These are phyloP conservation scores for Nannizzia gypsea DNA, from an alignment of 2,329 filamentous ascomycete species.

Conservation along the genomic window DNA sequence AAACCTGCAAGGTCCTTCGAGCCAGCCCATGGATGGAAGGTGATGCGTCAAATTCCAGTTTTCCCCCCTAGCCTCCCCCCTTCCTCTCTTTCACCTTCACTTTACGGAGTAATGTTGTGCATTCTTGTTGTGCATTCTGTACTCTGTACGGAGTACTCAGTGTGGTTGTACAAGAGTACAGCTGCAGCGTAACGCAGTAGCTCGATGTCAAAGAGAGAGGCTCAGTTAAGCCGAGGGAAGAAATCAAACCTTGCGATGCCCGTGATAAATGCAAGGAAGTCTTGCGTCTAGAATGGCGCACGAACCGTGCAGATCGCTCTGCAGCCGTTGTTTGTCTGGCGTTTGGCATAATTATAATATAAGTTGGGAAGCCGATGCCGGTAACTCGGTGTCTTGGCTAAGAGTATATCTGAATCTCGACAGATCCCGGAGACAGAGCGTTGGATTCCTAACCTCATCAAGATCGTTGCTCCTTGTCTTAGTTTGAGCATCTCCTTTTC, in stretches of 20 bases:
- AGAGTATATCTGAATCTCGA: background rate
- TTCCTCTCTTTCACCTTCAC: background rate
- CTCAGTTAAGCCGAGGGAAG: conserved; percentile 1
- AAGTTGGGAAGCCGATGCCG: background rate
- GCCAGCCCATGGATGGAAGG: background rate
- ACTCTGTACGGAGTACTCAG: background rate
- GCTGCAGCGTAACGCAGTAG: background rate
- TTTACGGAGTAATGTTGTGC: no score
- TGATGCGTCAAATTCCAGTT: background rate
- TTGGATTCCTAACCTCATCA: background rate
- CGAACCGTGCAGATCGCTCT: conserved; percentile 1
- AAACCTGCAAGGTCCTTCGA: background rate
- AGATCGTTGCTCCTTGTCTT: background rate
- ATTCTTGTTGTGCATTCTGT: background rate
- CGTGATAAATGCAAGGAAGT: background rate
- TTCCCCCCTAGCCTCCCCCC: background rate
- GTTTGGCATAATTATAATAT: background rate
- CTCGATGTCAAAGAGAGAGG: background rate
- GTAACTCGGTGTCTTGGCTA: conserved; percentile 1
- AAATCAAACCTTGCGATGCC: background rate
- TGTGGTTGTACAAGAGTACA: background rate
- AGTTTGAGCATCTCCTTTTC: background rate
- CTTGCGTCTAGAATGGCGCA: conserved; percentile 3
- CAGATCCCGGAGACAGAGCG: background rate
- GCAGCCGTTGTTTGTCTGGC: conserved; percentile 1